These are phyloP conservation scores for Metschnikowia borealis DNA, from an alignment of 805 yeast species.

Conservation along the genomic window DNA sequence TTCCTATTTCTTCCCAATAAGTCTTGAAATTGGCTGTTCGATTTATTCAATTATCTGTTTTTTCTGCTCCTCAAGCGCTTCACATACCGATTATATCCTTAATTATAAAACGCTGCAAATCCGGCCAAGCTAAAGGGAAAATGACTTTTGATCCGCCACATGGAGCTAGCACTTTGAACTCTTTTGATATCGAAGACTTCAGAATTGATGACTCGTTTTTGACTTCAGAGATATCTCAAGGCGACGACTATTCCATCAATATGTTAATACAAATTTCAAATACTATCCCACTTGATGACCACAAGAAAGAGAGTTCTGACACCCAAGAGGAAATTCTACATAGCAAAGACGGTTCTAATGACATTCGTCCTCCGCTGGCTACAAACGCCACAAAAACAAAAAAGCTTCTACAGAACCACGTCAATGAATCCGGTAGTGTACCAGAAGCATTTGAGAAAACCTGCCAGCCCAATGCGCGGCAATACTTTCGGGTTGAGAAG, in stretches of 20 bases:
- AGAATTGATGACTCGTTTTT: constrained; percentile 5
- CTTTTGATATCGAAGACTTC: neutral
- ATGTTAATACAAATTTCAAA: constrained; percentile 6
- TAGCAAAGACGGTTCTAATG: neutral
- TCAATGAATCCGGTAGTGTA: neutral
- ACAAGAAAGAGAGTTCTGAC: neutral
- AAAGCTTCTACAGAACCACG: neutral
- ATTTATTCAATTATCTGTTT: neutral
- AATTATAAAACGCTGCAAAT: neutral
- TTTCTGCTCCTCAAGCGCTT: neutral
- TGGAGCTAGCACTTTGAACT: neutral
- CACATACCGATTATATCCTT: neutral
- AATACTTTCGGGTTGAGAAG: neutral
- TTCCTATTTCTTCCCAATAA: neutral
- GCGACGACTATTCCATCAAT: constrained; percentile 6
- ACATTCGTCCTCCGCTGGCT: neutral
- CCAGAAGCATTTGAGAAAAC: neutral
- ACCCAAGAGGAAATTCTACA: neutral
- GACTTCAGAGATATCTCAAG: constrained; percentile 9
- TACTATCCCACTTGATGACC: neutral
- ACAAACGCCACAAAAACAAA: neutral
- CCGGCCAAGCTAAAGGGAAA: neutral
- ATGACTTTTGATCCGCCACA: neutral
- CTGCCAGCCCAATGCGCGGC: neutral
- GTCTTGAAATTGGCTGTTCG: neutral